A percentile compares a stretch with the other conserved stretches of the same genome.
phyloP scores from a whole-genome alignment of 2,329 filamentous ascomycete genomes.

The Colletotrichum simmondsii region DNA sequence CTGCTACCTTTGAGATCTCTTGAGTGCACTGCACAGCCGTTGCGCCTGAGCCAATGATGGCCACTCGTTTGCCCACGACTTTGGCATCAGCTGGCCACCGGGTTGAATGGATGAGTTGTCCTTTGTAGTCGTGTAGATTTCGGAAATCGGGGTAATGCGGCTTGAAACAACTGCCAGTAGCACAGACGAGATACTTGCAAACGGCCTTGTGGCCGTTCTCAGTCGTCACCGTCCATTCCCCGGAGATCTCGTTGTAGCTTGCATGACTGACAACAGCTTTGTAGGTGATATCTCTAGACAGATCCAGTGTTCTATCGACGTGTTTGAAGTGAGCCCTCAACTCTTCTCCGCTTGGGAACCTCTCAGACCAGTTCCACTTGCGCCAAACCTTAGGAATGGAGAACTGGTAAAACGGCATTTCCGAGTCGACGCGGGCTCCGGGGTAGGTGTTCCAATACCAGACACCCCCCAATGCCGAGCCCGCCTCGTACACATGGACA shows the following conservation, averaged over 20 bases:
- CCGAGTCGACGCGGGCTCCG: conserved; percentile 52
- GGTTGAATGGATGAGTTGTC: conserved; percentile 43
- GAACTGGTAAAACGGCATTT: conserved; percentile 48
- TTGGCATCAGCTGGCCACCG: conserved; percentile 39
- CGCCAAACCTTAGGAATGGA: conserved; percentile 50
- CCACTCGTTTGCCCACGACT: conserved; percentile 39
- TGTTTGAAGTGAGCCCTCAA: conserved; percentile 58
- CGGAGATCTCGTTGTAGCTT: conserved; percentile 47
- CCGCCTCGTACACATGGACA: too few relatives aligned
- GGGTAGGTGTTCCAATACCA: conserved; percentile 36
- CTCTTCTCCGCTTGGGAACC: conserved; percentile 52
- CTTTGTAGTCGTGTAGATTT: conserved; percentile 45
- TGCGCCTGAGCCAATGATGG: conserved; percentile 44
- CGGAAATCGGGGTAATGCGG: conserved; percentile 47
- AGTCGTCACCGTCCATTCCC: conserved; percentile 56
- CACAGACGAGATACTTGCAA: conserved; percentile 55
- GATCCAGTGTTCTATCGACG: conserved; percentile 53
- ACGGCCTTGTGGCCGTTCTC: conserved; percentile 50
- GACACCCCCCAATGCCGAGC: too few relatives aligned
- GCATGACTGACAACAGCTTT: conserved; percentile 53
- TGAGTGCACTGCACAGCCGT: conserved; percentile 44
- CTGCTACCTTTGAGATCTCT: conserved; percentile 45
- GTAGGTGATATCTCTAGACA: conserved; percentile 57
- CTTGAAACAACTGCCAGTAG: conserved; percentile 58
- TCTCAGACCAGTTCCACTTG: conserved; percentile 56